These are phyloP conservation scores for Phytophthora cajani DNA, from an alignment of 352 stramenopile species.

Conservation along the genomic window DNA sequence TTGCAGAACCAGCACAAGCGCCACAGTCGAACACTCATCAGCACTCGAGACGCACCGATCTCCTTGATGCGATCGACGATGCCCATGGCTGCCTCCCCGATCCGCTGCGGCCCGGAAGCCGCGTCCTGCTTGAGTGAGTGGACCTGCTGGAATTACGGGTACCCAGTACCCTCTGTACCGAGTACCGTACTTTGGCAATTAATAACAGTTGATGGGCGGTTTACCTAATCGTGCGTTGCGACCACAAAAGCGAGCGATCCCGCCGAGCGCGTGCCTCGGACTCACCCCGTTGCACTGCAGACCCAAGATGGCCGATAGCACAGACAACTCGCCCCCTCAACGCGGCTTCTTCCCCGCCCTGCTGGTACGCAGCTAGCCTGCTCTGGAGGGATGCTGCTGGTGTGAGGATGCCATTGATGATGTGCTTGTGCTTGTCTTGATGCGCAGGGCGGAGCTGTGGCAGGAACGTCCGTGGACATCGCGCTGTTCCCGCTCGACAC, in stretches of 20 bases:
- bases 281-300: slow-evolving; percentile 6
- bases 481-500: slow-evolving; percentile 99
- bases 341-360: slow-evolving; percentile 76
- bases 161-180: neutral
- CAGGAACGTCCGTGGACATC: slow-evolving; percentile 97
- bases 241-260: slow-evolving; percentile 24
- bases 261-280: slow-evolving; percentile 18
- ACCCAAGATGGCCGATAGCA: slow-evolving; percentile 30
- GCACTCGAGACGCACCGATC: slow-evolving; percentile 76
- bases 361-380: slow-evolving; percentile 40
- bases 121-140: slow-evolving; percentile 27
- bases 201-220: neutral
- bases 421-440: neutral
- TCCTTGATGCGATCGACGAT: slow-evolving; percentile 95
- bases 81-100: slow-evolving; percentile 71
- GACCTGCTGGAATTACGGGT: slow-evolving; percentile 4
- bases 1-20: neutral
- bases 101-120: slow-evolving; percentile 21
- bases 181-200: slow-evolving; percentile 4
- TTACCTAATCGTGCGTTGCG: neutral
- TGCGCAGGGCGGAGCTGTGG: slow-evolving; percentile 90
- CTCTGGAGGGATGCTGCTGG: neutral
- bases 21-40: neutral
- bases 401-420: neutral
- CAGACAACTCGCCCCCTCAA: slow-evolving; percentile 34